Evolutionary conservation across 1,284 basidiomycete species (phyloP).

Genomic region (Rhodotorula sp.): DNA sequence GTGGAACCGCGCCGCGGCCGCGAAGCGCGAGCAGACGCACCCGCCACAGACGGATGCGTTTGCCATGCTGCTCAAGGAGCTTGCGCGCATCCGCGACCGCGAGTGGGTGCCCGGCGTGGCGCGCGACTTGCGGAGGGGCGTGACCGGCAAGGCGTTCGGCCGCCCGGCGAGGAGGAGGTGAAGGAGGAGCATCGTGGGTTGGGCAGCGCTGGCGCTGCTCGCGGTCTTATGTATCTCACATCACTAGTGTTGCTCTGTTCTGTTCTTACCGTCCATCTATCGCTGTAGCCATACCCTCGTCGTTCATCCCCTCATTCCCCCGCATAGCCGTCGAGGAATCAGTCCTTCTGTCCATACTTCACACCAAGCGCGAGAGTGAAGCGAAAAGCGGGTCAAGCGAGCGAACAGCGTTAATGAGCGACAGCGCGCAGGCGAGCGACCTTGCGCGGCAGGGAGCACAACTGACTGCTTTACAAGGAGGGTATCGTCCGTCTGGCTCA

Average conservation of each 20-base stretch:
- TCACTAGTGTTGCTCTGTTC: neutral
- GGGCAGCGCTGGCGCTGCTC: neutral
- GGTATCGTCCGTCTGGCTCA: neutral
- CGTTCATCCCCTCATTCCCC: neutral
- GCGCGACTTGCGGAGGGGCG: constrained; percentile 25
- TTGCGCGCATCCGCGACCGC: constrained; percentile 30
- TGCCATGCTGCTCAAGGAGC: constrained; percentile 30
- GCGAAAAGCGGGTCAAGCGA: neutral
- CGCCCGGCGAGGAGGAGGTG: neutral
- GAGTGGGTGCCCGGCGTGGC: constrained; percentile 32
- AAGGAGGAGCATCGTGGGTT: neutral
- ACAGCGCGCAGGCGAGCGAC: too few relatives aligned
- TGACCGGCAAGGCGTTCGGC: constrained; percentile 16
- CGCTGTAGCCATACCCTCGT: neutral
- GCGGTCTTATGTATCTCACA: neutral
- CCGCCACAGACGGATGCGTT: constrained; percentile 35
- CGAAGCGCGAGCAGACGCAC: constrained; percentile 1
- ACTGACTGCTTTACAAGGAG: neutral
- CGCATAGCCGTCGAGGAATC: neutral
- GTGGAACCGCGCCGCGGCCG: constrained; percentile 21
- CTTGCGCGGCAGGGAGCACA: neutral
- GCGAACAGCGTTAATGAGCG: too few relatives aligned
- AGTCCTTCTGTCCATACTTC: neutral
- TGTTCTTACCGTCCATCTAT: too few relatives aligned
- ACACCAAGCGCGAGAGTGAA: neutral